phyloP scores from a whole-genome alignment of 331 rosid genomes.

The Prunus yedoensis region DNA sequence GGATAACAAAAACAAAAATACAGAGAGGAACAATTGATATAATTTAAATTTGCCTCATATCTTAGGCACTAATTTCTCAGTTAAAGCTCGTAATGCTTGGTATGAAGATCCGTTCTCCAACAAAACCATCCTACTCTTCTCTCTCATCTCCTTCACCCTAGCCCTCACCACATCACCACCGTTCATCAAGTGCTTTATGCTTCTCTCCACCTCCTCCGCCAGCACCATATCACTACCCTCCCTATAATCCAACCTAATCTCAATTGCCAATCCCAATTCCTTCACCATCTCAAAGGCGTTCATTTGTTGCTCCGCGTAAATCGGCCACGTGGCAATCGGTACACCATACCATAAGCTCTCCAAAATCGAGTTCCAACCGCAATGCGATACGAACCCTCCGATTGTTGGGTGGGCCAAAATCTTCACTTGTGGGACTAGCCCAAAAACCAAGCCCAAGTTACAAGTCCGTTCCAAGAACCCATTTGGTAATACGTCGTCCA shows the following conservation, averaged over 20 bases:
- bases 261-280: slow-evolving; percentile 16
- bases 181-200: slow-evolving; percentile 2
- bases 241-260: slow-evolving; percentile 14
- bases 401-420: slow-evolving; percentile 8
- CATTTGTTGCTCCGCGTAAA: slow-evolving; percentile 17
- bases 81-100: background rate
- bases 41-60: background rate
- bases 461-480: too few species aligned
- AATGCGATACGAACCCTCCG: slow-evolving; percentile 15
- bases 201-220: slow-evolving; percentile 5
- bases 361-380: slow-evolving; percentile 24
- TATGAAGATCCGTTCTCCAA: slow-evolving; percentile 11
- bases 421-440: slow-evolving; percentile 13
- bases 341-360: slow-evolving; percentile 20
- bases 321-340: slow-evolving; percentile 17
- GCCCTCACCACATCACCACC: background rate
- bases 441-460: too few species aligned
- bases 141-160: slow-evolving; percentile 2
- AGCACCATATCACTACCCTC: slow-evolving; percentile 1
- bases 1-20: background rate
- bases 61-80: background rate
- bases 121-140: slow-evolving; percentile 10
- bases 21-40: background rate
- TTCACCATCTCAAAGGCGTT: slow-evolving; percentile 21
- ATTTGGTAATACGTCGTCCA: too few species aligned